A percentile compares a stretch with the other conserved stretches of the same genome.
These are phyloP conservation scores for Macadamia integrifolia DNA, from an alignment of 164 flowering plant species.

Conservation along the genomic window DNA sequence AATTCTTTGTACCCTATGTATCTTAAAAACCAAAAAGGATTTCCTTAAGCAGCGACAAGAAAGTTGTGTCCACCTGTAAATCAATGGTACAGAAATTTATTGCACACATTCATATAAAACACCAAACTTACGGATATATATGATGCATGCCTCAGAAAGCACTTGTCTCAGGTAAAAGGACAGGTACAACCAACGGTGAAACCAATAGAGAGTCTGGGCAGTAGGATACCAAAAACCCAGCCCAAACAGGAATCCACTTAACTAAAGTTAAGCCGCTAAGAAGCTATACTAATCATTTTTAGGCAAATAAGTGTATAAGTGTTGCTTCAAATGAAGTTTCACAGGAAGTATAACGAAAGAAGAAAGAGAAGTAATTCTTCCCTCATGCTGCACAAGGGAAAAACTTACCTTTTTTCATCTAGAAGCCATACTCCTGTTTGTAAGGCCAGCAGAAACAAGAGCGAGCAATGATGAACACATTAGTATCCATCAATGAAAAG, in stretches of 20 bases:
- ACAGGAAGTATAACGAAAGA: conserved; percentile 24
- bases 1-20: neutral
- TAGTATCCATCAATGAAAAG: conserved; percentile 10
- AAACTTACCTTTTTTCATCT: conserved; percentile 48
- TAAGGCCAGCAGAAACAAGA: conserved; percentile 12
- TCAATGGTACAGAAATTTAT: neutral
- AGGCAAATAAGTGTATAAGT: conserved; percentile 29
- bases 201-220: conserved; percentile 15
- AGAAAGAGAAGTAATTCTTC: conserved; percentile 20
- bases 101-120: neutral
- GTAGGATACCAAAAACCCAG: conserved; percentile 16
- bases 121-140: conserved; percentile 15
- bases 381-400: conserved; percentile 24
- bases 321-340: conserved; percentile 30
- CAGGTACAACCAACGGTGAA: neutral
- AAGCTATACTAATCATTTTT: conserved; percentile 23
- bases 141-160: conserved; percentile 10
- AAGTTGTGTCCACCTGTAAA: neutral
- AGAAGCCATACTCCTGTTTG: conserved; percentile 26
- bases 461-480: conserved; percentile 18
- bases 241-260: conserved; percentile 21
- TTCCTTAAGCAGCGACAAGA: neutral
- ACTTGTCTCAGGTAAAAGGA: conserved; percentile 9
- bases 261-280: conserved; percentile 11
- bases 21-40: neutral